These are phyloP conservation scores for Acacia confusa DNA, from an alignment of 306 rosid genomes.

Conservation along the genomic window DNA sequence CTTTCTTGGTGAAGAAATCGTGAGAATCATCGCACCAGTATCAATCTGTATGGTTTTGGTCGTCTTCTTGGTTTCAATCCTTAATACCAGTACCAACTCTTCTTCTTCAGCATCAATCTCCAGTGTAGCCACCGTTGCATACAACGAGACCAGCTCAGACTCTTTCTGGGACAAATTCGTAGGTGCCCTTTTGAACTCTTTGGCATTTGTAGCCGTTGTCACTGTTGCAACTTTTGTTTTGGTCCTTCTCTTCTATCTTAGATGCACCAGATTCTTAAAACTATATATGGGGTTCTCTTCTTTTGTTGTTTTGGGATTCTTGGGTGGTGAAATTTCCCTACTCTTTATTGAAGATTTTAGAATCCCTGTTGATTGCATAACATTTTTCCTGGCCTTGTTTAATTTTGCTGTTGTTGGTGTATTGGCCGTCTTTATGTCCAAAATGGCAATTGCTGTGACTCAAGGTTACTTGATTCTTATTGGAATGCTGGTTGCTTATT, in stretches of 20 bases:
- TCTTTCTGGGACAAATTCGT: constrained; percentile 81
- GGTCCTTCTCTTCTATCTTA: constrained; percentile 80
- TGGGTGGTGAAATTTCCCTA: constrained; percentile 73
- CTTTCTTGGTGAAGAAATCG: constrained; percentile 74
- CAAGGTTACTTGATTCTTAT: constrained; percentile 82
- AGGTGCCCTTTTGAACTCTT: constrained; percentile 82
- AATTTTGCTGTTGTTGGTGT: constrained; percentile 91
- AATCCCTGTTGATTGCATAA: constrained; percentile 64
- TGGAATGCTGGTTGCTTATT: constrained; percentile 88
- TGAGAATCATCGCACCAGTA: constrained; percentile 80
- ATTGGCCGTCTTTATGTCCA: constrained; percentile 83
- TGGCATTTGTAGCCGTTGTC: constrained; percentile 67
- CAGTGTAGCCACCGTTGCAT: constrained; percentile 74
- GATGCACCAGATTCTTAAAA: constrained; percentile 73
- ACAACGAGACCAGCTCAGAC: constrained; percentile 63
- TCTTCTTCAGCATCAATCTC: constrained; percentile 44
- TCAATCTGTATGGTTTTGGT: constrained; percentile 91
- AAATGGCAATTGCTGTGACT: constrained; percentile 80
- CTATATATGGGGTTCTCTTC: constrained; percentile 87
- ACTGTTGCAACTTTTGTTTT: constrained; percentile 70
- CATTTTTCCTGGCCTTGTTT: constrained; percentile 55
- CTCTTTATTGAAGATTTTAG: constrained; percentile 51
- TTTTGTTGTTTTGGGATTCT: constrained; percentile 65
- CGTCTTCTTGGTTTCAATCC: constrained; percentile 71
- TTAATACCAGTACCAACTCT: constrained; percentile 38